A percentile compares a stretch with the other conserved stretches of the same genome.
These are phyloP conservation scores for Letharia lupina DNA, from an alignment of 495 filamentous ascomycete species.

Conservation along the genomic window DNA sequence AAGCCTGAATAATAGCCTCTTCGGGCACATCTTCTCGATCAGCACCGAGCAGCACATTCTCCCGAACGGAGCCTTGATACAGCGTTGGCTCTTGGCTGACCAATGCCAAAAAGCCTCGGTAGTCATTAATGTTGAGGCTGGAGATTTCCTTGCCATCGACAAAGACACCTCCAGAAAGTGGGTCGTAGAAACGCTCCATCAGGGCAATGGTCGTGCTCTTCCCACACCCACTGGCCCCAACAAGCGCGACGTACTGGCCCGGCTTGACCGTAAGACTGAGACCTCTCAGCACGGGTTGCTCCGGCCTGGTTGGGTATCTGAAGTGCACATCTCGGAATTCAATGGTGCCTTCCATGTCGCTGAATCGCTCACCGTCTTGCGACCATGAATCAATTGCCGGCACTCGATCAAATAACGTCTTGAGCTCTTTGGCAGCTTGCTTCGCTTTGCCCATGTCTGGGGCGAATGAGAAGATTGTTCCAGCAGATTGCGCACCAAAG, in stretches of 20 bases:
- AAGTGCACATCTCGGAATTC: conserved; percentile 76
- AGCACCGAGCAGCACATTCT: conserved; percentile 70
- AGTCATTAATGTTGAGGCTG: conserved; percentile 65
- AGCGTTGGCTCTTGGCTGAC: conserved; percentile 83
- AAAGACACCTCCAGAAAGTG: conserved; percentile 59
- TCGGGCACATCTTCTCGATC: conserved; percentile 56
- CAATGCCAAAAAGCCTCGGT: conserved; percentile 66
- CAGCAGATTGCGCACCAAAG: conserved; percentile 76
- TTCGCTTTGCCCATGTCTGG: conserved; percentile 86
- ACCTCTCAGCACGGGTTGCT: conserved; percentile 69
- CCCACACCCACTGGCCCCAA: conserved; percentile 74
- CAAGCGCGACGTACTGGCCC: conserved; percentile 72
- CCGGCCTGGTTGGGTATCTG: conserved; percentile 70
- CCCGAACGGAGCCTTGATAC: conserved; percentile 75
- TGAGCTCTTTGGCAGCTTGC: conserved; percentile 66
- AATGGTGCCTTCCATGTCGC: conserved; percentile 54
- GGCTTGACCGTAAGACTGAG: conserved; percentile 63
- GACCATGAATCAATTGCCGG: conserved; percentile 82
- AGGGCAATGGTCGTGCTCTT: conserved; percentile 77
- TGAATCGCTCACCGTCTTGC: conserved; percentile 52
- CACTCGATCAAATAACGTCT: conserved; percentile 67
- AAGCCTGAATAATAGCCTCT: conserved; percentile 61
- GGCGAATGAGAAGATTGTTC: conserved; percentile 79
- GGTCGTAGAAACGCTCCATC: conserved; percentile 80
- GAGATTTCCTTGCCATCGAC: conserved; percentile 70